phyloP scores from a whole-genome alignment of 2,329 filamentous ascomycete genomes.

The Aspergillus fructus region DNA sequence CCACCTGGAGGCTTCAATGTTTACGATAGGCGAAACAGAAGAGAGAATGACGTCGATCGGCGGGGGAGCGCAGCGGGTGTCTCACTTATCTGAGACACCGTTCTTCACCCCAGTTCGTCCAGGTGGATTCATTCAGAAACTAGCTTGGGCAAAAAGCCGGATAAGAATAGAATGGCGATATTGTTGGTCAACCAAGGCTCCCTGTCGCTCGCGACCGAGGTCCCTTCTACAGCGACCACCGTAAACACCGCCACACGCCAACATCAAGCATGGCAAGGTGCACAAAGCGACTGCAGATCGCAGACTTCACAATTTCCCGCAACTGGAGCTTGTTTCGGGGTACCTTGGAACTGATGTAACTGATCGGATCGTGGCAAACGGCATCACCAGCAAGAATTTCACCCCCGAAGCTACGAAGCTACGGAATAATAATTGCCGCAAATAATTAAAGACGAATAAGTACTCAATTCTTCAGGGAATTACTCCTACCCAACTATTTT shows the following conservation, averaged over 20 bases:
- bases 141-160: neutral
- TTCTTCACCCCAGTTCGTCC: neutral
- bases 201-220: neutral
- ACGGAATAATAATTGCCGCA: neutral
- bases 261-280: neutral
- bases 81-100: constrained; percentile 6
- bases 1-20: neutral
- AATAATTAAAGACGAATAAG: neutral
- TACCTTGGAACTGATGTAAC: neutral
- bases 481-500: neutral
- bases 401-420: too few relatives aligned
- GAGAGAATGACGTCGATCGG: constrained; percentile 3
- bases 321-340: neutral
- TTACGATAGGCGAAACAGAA: neutral
- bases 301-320: neutral
- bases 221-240: neutral
- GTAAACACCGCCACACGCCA: neutral
- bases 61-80: neutral
- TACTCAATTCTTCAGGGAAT: neutral
- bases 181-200: neutral
- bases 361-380: neutral
- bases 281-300: neutral
- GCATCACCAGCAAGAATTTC: neutral
- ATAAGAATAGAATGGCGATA: neutral
- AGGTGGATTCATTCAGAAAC: neutral